Base-by-base conservation (phyloP, 495 filamentous ascomycete species). In the Xylaria sp. region DNA sequence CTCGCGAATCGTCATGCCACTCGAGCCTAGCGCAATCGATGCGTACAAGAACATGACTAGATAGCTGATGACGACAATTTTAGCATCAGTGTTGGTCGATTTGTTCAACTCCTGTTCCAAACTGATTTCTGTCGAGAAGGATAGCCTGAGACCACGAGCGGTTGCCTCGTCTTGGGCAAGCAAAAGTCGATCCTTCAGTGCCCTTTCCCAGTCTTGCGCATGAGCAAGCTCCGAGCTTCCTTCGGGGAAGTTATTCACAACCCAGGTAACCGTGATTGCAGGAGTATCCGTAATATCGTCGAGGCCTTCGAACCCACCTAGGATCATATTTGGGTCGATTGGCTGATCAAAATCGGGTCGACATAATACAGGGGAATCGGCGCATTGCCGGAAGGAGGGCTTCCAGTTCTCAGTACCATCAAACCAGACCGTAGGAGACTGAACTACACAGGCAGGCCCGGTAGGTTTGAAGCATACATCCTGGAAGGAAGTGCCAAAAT, bases 31-130 rank as follows among this genome's bases (percentile, higher is more conserved):
- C 4, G 96, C 94, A 43, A 99, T 76, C 2, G 94, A 98, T 5
- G 94, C 96, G 75, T 99, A 99, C 44, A 99, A 79, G 78, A 99
- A 98, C 96, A 99, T 99, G 80, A 97, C 92, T 71, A 98, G 88
- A 82, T 99, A 99, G 84, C 95, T 98, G 80, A 98, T 92, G 52
- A 97, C 91, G 17, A 99, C 90, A 73, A 99, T 98, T 80, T 95
- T 97, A 24, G 95, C 96, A 80, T 99, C 96, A 3, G 96, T 98
- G 79, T 99, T 99, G 44, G 93, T 97, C 14, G 92, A 95, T 80
- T 98, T 97, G 82, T 97, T 99, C 58, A 94, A 85, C 76, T 99
- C 96, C 77, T 97, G 86, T 76, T 98, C 95, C 40, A 99, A 80
- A 76, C 93, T 97, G 74, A 94, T 91, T 81, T 99, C 96, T 11